Evolutionary conservation across 495 filamentous ascomycete genomes (phyloP), one percentile per base, ranked within the genome.

Genomic region (Tuber aestivum): DNA sequence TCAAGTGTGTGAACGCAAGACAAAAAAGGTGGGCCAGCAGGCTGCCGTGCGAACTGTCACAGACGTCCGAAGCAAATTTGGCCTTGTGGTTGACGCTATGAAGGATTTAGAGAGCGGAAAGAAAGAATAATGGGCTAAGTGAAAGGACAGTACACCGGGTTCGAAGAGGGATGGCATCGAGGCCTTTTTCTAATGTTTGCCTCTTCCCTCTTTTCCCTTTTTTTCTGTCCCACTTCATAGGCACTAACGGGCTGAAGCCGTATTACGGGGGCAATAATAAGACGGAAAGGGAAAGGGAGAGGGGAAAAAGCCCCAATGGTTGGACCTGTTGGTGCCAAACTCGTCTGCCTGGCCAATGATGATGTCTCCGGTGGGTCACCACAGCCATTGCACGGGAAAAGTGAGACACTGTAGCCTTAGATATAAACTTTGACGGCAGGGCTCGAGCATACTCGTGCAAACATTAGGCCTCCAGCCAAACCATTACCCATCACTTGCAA

Each of bases 271-370:
- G 56, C 56, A 65, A 65, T 18, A 65, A 65, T 35, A 65, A 35
- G 14, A 16, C 27, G 56, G 56, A 35, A 65, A 35, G 56, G 56
- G 56, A 65, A 65, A 65, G 56, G 56, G 27, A 27, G 20, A 65
- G 27, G 27, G 56, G 20, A 65, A 32, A 65, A 65, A 35, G 56
- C 56, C 56, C 56, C 56, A 65, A 35, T 65, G 32, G 56, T 65
- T 65, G 56, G 56, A 65, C 56, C 27, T 16, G 56, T 65, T 65
- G 56, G 27, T 35, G 56, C 10, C 27, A 65, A 65, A 65, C 56
- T 35, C 56, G 56, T 65, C 56, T 65, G 56, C 56, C 56, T 65
- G 35, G 56, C 56, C 56, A 65, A 65, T 65, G 56, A 35, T 65
- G 56, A 65, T 35, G 56, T 35, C 35, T 65, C 56, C 27, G 10